These are phyloP conservation scores for Flaveria ramosissima DNA, from an alignment of 129 eudicot genomes.

Conservation along the genomic window DNA sequence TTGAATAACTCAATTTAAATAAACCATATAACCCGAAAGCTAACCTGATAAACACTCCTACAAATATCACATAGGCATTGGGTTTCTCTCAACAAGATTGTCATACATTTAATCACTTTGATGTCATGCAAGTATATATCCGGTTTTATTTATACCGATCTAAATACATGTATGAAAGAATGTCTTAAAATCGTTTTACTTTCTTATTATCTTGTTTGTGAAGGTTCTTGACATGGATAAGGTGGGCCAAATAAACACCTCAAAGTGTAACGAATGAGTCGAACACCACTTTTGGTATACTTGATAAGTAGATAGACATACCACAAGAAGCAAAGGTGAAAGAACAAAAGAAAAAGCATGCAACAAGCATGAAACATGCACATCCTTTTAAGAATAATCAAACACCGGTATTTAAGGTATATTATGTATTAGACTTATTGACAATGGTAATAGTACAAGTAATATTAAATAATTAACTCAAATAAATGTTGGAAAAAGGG, in stretches of 20 bases:
- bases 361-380: slow-evolving; percentile 19
- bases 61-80: neutral
- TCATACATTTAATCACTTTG: neutral
- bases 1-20: too few species aligned
- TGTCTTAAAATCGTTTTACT: neutral
- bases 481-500: neutral
- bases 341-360: slow-evolving; percentile 3
- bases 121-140: neutral
- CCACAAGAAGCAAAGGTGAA: slow-evolving; percentile 3
- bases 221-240: slow-evolving; percentile 22
- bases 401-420: neutral
- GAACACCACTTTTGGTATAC: slow-evolving; percentile 20
- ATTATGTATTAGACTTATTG: too few species aligned
- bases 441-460: neutral
- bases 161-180: too few species aligned
- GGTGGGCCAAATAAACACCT: slow-evolving; percentile 9
- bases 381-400: neutral
- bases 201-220: neutral
- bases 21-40: too few species aligned
- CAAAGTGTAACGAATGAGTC: slow-evolving; percentile 15
- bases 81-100: neutral
- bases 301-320: slow-evolving; percentile 1
- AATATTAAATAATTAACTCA: neutral
- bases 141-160: neutral
- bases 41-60: neutral